Base-by-base conservation (phyloP, 176 grass and related monocot species). In the Triticum urartu region DNA sequence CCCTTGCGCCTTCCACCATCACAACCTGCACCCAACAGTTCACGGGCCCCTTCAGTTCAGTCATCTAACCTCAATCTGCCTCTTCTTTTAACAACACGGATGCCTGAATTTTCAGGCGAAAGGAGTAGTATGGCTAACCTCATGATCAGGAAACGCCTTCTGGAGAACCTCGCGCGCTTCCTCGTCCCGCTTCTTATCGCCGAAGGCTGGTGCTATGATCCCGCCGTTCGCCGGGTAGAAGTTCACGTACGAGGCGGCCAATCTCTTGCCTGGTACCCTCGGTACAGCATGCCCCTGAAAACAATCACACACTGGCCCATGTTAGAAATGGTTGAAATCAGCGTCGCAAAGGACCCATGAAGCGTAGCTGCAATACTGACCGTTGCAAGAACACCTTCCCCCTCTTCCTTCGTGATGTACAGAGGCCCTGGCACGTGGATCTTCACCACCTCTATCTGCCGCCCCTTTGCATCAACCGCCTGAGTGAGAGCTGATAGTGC, bases 241-340 rank as follows among this genome's bases (percentile, higher is more conserved):
- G 78, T 98, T 98, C 25, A 94, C 96, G 17, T 98, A 98, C 0
- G 96, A 95, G 61, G 96, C 93, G 5, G 96, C 90, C 79, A 98
- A 33, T 52, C 96, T 95, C 66, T 72, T 94, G 65, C 91, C 91
- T 4, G 88, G 59, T 5, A 72, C 68, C 82, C 96, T 95, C 33
- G 86, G 77, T 63, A 95, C 82, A 45, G 96, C 84, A 74, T 89
- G 84, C 48, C 62, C 93, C 96, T 98, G 89, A 86, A 78, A 91
- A 34, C 7, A 38, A 0, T 35, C 80, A 50, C 35, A 65, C 2
- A 14, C 9, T 10, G 13, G 50, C 20, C 18, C 14, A 65, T 30
- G 34, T 79, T 76, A 64, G 5, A 5, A 81, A 24, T 0, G 22
- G 62, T 62, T 64, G 21, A 38, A 61, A 87, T 54, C 30, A 11